These are phyloP conservation scores for Datisca glomerata DNA, from an alignment of 306 rosid genomes.

Conservation along the genomic window DNA sequence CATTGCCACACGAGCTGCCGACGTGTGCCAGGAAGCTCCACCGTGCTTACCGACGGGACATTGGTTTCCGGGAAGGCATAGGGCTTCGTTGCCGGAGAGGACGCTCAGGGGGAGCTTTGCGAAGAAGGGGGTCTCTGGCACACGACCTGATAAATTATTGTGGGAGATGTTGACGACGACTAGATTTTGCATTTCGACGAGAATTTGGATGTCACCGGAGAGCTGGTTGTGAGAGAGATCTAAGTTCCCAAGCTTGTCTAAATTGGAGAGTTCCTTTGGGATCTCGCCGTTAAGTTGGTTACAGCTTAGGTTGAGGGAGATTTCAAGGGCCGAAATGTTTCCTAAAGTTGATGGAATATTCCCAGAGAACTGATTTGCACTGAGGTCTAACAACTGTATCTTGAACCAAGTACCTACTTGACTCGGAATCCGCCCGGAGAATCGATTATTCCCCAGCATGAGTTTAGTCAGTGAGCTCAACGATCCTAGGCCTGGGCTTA, in stretches of 20 bases:
- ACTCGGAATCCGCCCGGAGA: conserved; percentile 55
- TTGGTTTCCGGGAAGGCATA: conserved; percentile 39
- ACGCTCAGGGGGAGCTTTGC: conserved; percentile 58
- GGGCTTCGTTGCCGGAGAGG: conserved; percentile 52
- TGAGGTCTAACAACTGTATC: conserved; percentile 59
- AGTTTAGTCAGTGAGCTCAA: conserved; percentile 60
- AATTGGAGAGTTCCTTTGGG: conserved; percentile 42
- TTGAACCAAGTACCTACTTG: conserved; percentile 46
- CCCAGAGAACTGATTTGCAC: conserved; percentile 47
- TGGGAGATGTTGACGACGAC: conserved; percentile 65
- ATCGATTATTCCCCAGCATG: conserved; percentile 40
- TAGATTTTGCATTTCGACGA: conserved; percentile 60
- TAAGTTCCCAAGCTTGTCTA: conserved; percentile 59
- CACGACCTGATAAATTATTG: conserved; percentile 59
- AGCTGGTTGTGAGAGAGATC: conserved; percentile 73
- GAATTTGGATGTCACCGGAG: conserved; percentile 46
- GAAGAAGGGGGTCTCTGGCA: conserved; percentile 77
- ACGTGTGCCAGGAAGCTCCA: conserved; percentile 11
- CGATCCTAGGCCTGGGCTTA: conserved; percentile 38
- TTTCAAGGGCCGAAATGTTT: conserved; percentile 59
- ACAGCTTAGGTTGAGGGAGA: conserved; percentile 69
- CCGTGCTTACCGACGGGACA: conserved; percentile 12
- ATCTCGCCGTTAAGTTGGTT: conserved; percentile 52
- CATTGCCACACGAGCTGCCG: conserved; percentile 61
- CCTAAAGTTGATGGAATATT: conserved; percentile 54